phyloP scores from a whole-genome alignment of 2,329 filamentous ascomycete genomes.

The Calonectria naviculata region DNA sequence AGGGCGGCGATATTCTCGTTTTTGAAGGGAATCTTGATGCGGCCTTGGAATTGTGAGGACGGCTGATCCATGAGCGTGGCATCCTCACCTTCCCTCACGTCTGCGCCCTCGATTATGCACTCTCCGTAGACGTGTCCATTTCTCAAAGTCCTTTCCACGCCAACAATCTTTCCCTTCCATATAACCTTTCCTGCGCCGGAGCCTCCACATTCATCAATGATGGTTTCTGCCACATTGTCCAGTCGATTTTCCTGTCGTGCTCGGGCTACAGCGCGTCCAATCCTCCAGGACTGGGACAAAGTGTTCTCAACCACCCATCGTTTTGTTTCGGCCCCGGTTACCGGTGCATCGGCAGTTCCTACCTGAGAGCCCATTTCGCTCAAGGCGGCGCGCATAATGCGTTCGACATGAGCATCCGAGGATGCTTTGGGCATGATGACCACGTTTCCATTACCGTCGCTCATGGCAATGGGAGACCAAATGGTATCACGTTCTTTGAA shows the following conservation, averaged over 20 bases:
- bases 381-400: constrained; percentile 61
- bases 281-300: constrained; percentile 65
- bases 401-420: constrained; percentile 60
- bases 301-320: constrained; percentile 65
- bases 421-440: constrained; percentile 60
- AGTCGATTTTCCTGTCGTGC: constrained; percentile 61
- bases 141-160: constrained; percentile 65
- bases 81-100: constrained; percentile 47
- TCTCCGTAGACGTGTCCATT: constrained; percentile 71
- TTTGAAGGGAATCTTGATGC: constrained; percentile 76
- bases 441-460: constrained; percentile 64
- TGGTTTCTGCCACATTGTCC: constrained; percentile 66
- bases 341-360: constrained; percentile 59
- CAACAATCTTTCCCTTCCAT: constrained; percentile 73
- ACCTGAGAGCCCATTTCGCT: constrained; percentile 66
- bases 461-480: constrained; percentile 58
- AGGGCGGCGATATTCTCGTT: constrained; percentile 78
- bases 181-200: constrained; percentile 63
- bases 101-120: constrained; percentile 64
- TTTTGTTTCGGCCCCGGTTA: constrained; percentile 60
- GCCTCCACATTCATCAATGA: constrained; percentile 69
- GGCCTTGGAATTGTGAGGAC: constrained; percentile 51
- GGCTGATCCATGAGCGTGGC: neutral
- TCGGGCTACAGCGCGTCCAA: constrained; percentile 68
- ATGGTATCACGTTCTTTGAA: constrained; percentile 60